Percentiles rank a stretch among this genome's conserved stretches.
Conservation (phyloP, 495 filamentous ascomycete genomes). For the Penicillium cosmopolitanum region DNA sequence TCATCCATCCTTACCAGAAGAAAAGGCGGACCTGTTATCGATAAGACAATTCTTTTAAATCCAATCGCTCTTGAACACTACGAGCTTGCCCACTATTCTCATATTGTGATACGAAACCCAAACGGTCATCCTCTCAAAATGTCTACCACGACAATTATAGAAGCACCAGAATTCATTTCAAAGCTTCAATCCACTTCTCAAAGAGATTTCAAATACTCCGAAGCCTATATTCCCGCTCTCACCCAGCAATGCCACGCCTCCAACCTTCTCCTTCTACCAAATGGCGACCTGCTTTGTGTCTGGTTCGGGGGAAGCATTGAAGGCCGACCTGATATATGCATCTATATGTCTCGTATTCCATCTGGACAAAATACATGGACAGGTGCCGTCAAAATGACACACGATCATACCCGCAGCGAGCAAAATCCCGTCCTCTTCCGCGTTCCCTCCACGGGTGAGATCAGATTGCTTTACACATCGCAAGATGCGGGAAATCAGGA, state of each 20-base stretch:
- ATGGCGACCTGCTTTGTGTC: conserved; percentile 29
- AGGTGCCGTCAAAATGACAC: conserved; percentile 23
- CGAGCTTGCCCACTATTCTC: not conserved
- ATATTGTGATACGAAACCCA: not conserved
- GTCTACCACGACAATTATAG: conserved; percentile 9
- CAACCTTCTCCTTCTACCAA: conserved; percentile 28
- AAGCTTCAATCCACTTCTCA: not conserved
- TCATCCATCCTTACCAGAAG: not conserved
- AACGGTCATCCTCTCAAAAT: conserved; percentile 1
- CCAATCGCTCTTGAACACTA: not conserved
- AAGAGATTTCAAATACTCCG: conserved; percentile 9
- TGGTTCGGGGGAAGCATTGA: conserved; percentile 36
- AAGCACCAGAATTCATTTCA: conserved; percentile 12
- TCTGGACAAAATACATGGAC: conserved; percentile 16
- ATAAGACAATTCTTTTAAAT: conserved; percentile 16
- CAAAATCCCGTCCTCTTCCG: conserved; percentile 30
- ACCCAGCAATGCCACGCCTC: conserved; percentile 33
- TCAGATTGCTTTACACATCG: conserved; percentile 30
- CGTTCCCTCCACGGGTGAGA: conserved; percentile 22
- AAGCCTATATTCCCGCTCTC: conserved; percentile 29
- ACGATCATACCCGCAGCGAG: conserved; percentile 31
- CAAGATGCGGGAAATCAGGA: conserved; percentile 31
- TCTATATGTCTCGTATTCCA: conserved; percentile 26
- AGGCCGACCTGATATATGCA: conserved; percentile 32
- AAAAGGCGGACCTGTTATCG: not conserved